Evolutionary conservation across 2,329 filamentous ascomycete genomes (phyloP).

Genomic region (Venturia oleaginea): DNA sequence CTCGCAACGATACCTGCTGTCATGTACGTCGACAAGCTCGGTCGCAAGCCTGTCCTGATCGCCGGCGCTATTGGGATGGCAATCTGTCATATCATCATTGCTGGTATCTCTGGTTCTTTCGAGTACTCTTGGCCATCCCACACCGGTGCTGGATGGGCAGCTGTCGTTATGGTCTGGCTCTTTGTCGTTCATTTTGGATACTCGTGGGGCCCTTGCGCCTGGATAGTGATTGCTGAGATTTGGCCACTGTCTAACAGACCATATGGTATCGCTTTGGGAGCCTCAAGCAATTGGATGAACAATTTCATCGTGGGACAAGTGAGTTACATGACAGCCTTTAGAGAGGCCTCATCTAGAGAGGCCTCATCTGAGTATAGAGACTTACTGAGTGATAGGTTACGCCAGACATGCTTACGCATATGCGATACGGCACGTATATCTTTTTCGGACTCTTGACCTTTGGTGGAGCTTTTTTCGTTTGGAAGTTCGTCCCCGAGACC

Average conservation of each 20-base stretch:
- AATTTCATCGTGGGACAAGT: conserved; percentile 59
- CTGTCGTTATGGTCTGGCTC: conserved; percentile 62
- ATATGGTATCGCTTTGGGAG: conserved; percentile 57
- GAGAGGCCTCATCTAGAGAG: neutral
- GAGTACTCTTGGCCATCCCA: conserved; percentile 50
- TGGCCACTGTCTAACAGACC: conserved; percentile 64
- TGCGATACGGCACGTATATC: conserved; percentile 64
- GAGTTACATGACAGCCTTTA: conserved; percentile 43
- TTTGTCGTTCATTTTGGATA: conserved; percentile 70
- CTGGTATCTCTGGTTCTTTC: conserved; percentile 46
- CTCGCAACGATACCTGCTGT: conserved; percentile 58
- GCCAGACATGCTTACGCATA: conserved; percentile 51
- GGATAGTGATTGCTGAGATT: conserved; percentile 67
- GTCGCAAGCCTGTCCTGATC: conserved; percentile 53
- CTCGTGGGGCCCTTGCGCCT: conserved; percentile 54
- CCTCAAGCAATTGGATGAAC: conserved; percentile 39
- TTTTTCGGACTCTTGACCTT: conserved; percentile 59
- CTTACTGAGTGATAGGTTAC: conserved; percentile 48
- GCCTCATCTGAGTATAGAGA: conserved; percentile 28
- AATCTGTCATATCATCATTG: conserved; percentile 61
- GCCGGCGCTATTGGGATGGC: conserved; percentile 63
- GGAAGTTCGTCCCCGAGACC: conserved; percentile 44
- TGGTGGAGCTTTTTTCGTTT: conserved; percentile 48
- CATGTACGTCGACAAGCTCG: conserved; percentile 66
- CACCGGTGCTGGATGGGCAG: conserved; percentile 57